phyloP scores from a whole-genome alignment of 306 rosid species.

The Pyrus pyrifolia region DNA sequence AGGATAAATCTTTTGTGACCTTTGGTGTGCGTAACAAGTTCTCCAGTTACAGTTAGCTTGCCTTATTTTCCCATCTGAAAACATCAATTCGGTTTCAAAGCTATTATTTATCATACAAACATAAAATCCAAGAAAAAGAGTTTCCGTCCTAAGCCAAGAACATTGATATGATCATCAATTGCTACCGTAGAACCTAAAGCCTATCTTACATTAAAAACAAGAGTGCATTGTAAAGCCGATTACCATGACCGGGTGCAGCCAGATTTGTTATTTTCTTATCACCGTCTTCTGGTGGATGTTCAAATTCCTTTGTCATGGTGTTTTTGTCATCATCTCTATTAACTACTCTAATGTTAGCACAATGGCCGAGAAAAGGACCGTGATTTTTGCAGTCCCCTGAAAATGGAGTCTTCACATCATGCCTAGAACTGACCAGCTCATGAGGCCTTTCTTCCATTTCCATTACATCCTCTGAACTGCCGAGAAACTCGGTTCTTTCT shows the following conservation, averaged over 20 bases:
- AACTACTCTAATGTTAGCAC: constrained; percentile 24
- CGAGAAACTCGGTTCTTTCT: constrained; percentile 8
- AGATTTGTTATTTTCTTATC: constrained; percentile 13
- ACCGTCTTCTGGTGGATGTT: constrained; percentile 5
- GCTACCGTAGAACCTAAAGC: not conserved
- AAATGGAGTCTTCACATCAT: constrained; percentile 5
- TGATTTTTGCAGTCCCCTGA: constrained; percentile 3
- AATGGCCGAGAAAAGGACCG: constrained; percentile 16
- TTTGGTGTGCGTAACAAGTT: constrained; percentile 37
- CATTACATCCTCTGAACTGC: constrained; percentile 16
- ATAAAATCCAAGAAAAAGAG: not conserved
- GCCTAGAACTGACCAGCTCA: constrained; percentile 18
- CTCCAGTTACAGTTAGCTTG: constrained; percentile 8
- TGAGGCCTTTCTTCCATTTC: constrained; percentile 19
- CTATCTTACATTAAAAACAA: not conserved
- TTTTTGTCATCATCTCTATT: constrained; percentile 57
- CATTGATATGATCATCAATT: not conserved
- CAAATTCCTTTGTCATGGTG: constrained; percentile 23
- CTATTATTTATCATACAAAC: constrained; percentile 9
- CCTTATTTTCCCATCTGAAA: constrained; percentile 35
- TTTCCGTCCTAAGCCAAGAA: not conserved
- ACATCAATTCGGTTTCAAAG: constrained; percentile 8
- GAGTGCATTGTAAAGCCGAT: constrained; percentile 9
- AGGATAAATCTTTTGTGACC: constrained; percentile 58
- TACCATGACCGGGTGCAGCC: constrained; percentile 24